Evolutionary conservation across 768 basidiomycete genomes (phyloP).

Genomic region (Royoungia palumana): DNA sequence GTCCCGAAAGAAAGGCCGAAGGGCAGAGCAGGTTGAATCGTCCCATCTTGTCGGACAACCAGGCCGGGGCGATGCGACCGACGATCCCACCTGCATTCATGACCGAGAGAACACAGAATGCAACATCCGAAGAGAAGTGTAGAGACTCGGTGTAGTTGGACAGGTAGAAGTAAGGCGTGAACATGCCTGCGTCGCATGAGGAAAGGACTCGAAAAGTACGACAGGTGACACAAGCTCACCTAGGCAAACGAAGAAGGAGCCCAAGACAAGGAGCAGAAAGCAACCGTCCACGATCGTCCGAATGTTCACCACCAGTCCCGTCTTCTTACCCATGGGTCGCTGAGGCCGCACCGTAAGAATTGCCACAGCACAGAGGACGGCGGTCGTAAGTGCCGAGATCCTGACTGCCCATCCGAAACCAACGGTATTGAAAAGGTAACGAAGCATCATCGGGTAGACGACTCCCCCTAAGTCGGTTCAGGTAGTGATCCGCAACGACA

Average conservation of each 20-base stretch:
- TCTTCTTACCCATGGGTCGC: conserved; percentile 14
- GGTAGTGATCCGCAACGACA: conserved; percentile 19
- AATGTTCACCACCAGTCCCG: conserved; percentile 20
- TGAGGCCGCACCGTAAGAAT: conserved; percentile 44
- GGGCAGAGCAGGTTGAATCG: conserved; percentile 66
- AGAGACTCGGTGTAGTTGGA: conserved; percentile 51
- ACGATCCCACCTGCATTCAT: conserved; percentile 67
- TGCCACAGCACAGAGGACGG: conserved; percentile 45
- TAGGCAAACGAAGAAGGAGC: conserved; percentile 57
- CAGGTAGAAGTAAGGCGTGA: conserved; percentile 72
- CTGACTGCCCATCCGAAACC: conserved; percentile 66
- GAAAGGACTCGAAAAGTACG: background rate
- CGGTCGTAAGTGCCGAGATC: conserved; percentile 50
- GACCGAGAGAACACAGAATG: conserved; percentile 58
- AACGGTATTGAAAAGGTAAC: conserved; percentile 48
- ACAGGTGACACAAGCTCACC: conserved; percentile 39
- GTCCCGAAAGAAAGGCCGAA: conserved; percentile 57
- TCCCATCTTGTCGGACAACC: conserved; percentile 61
- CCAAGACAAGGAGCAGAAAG: conserved; percentile 52
- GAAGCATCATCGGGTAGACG: conserved; percentile 63
- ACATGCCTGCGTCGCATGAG: conserved; percentile 47
- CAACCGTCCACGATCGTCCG: conserved; percentile 42
- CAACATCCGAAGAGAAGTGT: conserved; percentile 34
- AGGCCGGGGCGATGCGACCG: conserved; percentile 63
- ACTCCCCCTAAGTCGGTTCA: conserved; percentile 51